Conservation (phyloP, 306 rosid genomes). For the Abrus pulchellus region DNA sequence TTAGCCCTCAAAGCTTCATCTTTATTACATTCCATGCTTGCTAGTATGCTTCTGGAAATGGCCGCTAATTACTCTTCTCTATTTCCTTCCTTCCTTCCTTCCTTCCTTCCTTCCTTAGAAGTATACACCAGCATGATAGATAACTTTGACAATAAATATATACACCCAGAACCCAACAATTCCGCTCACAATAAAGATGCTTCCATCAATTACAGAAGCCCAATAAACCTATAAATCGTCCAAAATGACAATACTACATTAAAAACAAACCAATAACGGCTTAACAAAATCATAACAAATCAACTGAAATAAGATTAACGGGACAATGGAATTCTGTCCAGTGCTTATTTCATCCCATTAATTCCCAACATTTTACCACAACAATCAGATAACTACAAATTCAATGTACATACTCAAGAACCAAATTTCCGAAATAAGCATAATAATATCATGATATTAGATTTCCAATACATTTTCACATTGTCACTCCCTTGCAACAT, state of each 20-base stretch:
- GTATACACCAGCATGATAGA: constrained; percentile 32
- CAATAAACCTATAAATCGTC: constrained; percentile 39
- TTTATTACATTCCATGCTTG: constrained; percentile 71
- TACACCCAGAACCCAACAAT: constrained; percentile 34
- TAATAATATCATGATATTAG: constrained; percentile 31
- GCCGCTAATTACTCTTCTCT: constrained; percentile 38
- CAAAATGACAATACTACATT: constrained; percentile 49
- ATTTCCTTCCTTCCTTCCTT: constrained; percentile 46
- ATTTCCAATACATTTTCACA: constrained; percentile 43
- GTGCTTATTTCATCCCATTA: constrained; percentile 45
- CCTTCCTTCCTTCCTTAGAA: constrained; percentile 44
- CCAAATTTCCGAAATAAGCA: constrained; percentile 47
- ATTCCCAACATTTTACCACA: constrained; percentile 38
- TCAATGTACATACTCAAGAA: constrained; percentile 32
- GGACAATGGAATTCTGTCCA: constrained; percentile 17
- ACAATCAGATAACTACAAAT: constrained; percentile 38
- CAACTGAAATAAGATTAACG: constrained; percentile 33
- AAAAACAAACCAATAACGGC: constrained; percentile 1
- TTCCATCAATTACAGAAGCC: constrained; percentile 46
- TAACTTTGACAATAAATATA: constrained; percentile 30
- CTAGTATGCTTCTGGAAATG: constrained; percentile 42
- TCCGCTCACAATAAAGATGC: constrained; percentile 40
- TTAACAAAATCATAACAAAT: not conserved
- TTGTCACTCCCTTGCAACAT: constrained; percentile 31
- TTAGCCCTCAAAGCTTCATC: constrained; percentile 67